Base-by-base conservation (phyloP, 73 alveolate species). In the Breviolum minutum region DNA sequence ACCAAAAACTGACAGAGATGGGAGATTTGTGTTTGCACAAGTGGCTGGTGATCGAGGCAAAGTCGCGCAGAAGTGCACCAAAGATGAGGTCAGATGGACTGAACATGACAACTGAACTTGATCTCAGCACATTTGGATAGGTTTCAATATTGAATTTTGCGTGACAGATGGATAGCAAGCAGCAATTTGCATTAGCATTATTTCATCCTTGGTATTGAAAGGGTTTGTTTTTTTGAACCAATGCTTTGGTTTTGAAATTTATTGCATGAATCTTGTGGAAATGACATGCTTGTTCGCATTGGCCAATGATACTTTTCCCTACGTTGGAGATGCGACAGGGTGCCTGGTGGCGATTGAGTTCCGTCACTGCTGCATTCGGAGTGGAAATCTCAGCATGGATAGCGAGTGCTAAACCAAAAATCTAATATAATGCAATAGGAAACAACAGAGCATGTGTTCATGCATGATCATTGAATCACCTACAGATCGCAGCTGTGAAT, bases 1-100 rank as follows among this genome's bases (percentile, higher is more conserved):
- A 11, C 32, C 0, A 74, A 5, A 11, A 11, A 14, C 48, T 8
- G 29, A 74, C 32, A 16, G 54, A 40, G 54, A 40, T 40, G 54
- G 54, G 54, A 40, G 54, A 40, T 40, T 40, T 40, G 54, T 40
- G 54, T 40, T 40, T 40, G 54, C 54, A 40, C 54, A 40, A 40
- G 54, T 40, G 54, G 54, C 54, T 74, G 54, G 19, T 74, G 17
- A 5, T 74, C 22, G 63, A 90, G 97, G 97, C 66, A 90, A 90
- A 71, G 97, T 90, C 76, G 97, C 97, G 63, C 97, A 90, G 76
- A 90, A 90, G 97, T 26, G 76, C 97, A 69, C 97, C 97, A 90
- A 90, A 22, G 82, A 90, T 20, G 96, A 86, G 94, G 80, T 24
- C 63, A 77, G 16, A 62, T 40, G 5, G 20, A 48, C 86, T 77